Conservation (phyloP, 306 rosid genomes). For the Citrullus amarus region DNA sequence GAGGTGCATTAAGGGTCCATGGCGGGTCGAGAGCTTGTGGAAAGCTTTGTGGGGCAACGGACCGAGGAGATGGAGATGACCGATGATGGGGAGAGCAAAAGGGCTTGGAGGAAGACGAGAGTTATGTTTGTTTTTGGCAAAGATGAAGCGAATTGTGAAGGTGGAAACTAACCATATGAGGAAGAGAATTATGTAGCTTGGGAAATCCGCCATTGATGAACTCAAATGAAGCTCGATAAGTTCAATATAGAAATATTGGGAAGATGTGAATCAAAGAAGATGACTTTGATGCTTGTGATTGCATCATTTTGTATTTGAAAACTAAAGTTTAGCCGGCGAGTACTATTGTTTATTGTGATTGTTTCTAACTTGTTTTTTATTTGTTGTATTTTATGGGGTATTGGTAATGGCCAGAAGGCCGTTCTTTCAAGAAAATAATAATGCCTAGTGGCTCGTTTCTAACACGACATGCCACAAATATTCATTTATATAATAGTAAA, state of each 20-base stretch:
- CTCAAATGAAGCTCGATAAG: neutral
- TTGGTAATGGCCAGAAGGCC: neutral
- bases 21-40: constrained; percentile 24
- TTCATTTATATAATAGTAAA: neutral
- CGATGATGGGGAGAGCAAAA: constrained; percentile 24
- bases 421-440: too few species aligned
- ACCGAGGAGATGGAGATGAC: constrained; percentile 36
- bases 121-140: constrained; percentile 11
- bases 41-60: constrained; percentile 31
- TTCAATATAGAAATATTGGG: neutral
- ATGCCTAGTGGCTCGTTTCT: too few species aligned
- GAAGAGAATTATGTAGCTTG: constrained; percentile 26
- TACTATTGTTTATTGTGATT: neutral
- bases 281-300: neutral
- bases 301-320: neutral
- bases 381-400: neutral
- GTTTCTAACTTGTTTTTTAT: neutral
- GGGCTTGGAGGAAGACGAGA: constrained; percentile 28
- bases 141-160: constrained; percentile 17
- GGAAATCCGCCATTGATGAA: constrained; percentile 27
- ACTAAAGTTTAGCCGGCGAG: neutral
- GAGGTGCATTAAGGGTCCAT: constrained; percentile 24
- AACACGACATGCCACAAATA: neutral
- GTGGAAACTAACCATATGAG: constrained; percentile 21
- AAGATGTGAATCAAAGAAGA: neutral